phyloP scores from a whole-genome alignment of 805 yeast genomes.

The Yamadazyma nakazawae region DNA sequence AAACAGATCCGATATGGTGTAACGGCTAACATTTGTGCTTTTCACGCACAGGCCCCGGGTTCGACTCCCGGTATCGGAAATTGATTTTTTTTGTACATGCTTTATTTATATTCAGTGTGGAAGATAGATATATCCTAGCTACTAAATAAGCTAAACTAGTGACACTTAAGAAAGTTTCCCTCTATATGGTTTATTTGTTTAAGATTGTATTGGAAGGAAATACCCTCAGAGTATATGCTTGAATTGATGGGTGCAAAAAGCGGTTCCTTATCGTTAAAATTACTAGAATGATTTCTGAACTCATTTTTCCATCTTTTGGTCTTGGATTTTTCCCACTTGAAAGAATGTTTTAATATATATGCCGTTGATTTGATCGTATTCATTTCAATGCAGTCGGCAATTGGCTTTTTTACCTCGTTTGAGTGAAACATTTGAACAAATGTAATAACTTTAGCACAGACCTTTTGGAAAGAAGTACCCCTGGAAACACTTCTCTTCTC shows the following conservation, averaged over 20 bases:
- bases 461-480: not conserved
- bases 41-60: slow-evolving; percentile 65
- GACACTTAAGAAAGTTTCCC: too few species aligned
- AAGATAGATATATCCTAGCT: not conserved
- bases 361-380: not conserved
- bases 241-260: not conserved
- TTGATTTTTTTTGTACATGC: too few species aligned
- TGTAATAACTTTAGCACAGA: not conserved
- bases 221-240: not conserved
- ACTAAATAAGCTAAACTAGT: too few species aligned
- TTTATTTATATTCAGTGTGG: slow-evolving; percentile 1
- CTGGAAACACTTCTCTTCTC: too few species aligned
- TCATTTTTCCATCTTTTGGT: not conserved
- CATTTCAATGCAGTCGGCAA: not conserved
- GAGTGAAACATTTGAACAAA: not conserved
- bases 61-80: slow-evolving; percentile 88
- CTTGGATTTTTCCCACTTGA: not conserved
- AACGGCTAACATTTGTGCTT: slow-evolving; percentile 55
- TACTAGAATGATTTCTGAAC: not conserved
- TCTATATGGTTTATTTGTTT: not conserved
- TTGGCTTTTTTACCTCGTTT: not conserved
- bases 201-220: not conserved
- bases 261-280: not conserved
- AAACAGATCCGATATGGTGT: slow-evolving; percentile 40
- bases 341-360: not conserved